Evolutionary conservation across 805 yeast species (phyloP).

Genomic region (Starmerella apis): DNA sequence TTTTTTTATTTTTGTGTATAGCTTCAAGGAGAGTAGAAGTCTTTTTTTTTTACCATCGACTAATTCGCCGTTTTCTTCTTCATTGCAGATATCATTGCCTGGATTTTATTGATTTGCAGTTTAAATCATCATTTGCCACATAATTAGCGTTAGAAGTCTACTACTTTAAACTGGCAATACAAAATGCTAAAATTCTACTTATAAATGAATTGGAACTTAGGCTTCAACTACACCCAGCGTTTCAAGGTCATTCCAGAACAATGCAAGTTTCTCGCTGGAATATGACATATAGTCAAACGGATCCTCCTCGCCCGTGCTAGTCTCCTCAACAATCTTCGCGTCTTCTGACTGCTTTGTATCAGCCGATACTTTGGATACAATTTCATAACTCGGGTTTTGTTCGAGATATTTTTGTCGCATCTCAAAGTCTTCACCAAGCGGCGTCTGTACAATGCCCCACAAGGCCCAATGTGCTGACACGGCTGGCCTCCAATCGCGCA

Average conservation of each 20-base stretch:
- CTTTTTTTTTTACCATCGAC: too few species aligned
- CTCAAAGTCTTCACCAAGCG: slow-evolving; percentile 37
- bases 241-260: slow-evolving; percentile 61
- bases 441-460: slow-evolving; percentile 87
- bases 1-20: too few species aligned
- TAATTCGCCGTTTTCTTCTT: too few species aligned
- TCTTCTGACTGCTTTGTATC: slow-evolving; percentile 15
- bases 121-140: too few species aligned
- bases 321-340: not conserved
- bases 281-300: slow-evolving; percentile 68
- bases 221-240: slow-evolving; percentile 1
- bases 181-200: too few species aligned
- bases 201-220: too few species aligned
- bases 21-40: too few species aligned
- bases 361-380: slow-evolving; percentile 31
- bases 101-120: too few species aligned
- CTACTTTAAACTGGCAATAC: too few species aligned
- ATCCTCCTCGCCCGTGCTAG: slow-evolving; percentile 22
- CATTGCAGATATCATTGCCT: too few species aligned
- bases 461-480: slow-evolving; percentile 73
- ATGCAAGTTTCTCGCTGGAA: slow-evolving; percentile 59
- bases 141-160: too few species aligned
- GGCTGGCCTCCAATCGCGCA: slow-evolving; percentile 67
- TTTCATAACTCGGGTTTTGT: slow-evolving; percentile 35
- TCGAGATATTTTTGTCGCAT: slow-evolving; percentile 34